Base-by-base conservation (phyloP, 73 alveolate genomes). In the Effrenium voratum region DNA sequence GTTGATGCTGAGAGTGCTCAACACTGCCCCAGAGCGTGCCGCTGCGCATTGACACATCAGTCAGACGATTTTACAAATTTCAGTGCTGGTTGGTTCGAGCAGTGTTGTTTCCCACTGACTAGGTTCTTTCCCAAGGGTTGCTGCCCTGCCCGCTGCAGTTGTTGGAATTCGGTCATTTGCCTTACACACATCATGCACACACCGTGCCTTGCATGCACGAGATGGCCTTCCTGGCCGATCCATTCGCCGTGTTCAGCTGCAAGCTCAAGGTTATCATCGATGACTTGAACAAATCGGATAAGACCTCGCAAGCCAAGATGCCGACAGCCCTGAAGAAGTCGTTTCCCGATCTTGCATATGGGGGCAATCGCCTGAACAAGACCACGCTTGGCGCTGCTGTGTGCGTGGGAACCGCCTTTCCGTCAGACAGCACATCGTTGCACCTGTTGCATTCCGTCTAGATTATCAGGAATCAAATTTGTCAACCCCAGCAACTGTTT, bases 351-450 rank as follows among this genome's bases (percentile, higher is more conserved):
- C 40, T 77, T 30, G 40, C 63, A 5, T 77, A 43, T 40, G 63
- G 24, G 38, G 88, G 88, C 88, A 40, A 32, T 15, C 16, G 5
- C 38, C 24, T 77, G 88, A 77, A 77, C 88, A 77, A 77, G 45
- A 77, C 49, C 63, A 77, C 43, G 88, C 24, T 77, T 46, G 5
- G 41, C 12, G 88, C 88, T 2, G 88, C 88, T 16, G 41, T 43
- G 41, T 59, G 63, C 6, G 63, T 77, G 44, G n/a, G 32, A 19
- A 22, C 36, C 28, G 63, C 63, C 26, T 77, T 77, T 32, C 88
- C 88, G 44, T n/a, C 12, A 15, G 88, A 45, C 1, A 40, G 88
- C 60, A 41, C 2, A 16, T 59, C 63, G 6, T 63, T 4, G 49
- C 1, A 19, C 41, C 63, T 77, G 30, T 40, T 77, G 63, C 8